Percentiles rank a stretch among this genome's conserved stretches.
These are phyloP conservation scores for Saturnispora diversa DNA, from an alignment of 805 yeast species.

Conservation along the genomic window DNA sequence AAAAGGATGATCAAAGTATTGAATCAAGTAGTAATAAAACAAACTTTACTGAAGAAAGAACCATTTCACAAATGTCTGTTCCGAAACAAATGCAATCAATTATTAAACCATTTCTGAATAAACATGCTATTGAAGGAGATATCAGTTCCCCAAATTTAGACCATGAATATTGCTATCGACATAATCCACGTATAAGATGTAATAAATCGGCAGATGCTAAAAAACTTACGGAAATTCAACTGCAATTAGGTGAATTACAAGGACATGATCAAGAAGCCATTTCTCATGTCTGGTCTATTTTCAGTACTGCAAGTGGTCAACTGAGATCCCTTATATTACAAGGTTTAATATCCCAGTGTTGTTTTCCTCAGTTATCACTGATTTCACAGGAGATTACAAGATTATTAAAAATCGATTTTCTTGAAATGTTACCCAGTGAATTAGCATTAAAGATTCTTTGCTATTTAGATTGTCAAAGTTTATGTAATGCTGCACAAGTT, in stretches of 20 bases:
- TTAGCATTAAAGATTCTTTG: slow-evolving; percentile 76
- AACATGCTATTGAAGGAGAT: slow-evolving; percentile 32
- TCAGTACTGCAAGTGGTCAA: slow-evolving; percentile 61
- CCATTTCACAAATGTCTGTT: slow-evolving; percentile 7
- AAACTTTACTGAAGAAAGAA: slow-evolving; percentile 1
- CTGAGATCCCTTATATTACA: slow-evolving; percentile 71
- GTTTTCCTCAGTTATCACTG: slow-evolving; percentile 89
- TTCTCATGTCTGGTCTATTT: slow-evolving; percentile 75
- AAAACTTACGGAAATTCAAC: slow-evolving; percentile 58
- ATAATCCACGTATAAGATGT: slow-evolving; percentile 79
- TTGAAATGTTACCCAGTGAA: slow-evolving; percentile 78
- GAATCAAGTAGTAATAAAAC: not conserved
- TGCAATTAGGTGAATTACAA: slow-evolving; percentile 49
- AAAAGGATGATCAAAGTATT: not conserved
- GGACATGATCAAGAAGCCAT: slow-evolving; percentile 69
- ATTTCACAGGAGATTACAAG: slow-evolving; percentile 71
- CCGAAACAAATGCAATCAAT: slow-evolving; percentile 16
- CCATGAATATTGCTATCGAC: slow-evolving; percentile 80
- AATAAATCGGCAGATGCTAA: slow-evolving; percentile 58
- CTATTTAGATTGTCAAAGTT: slow-evolving; percentile 85
- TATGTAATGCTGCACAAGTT: slow-evolving; percentile 91
- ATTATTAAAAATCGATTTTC: slow-evolving; percentile 81
- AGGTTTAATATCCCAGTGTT: slow-evolving; percentile 82
- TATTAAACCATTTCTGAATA: slow-evolving; percentile 31
- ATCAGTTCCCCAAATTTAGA: slow-evolving; percentile 21